Base-by-base conservation (phyloP, 441 rosid species). In the Adansonia rubrostipa region DNA sequence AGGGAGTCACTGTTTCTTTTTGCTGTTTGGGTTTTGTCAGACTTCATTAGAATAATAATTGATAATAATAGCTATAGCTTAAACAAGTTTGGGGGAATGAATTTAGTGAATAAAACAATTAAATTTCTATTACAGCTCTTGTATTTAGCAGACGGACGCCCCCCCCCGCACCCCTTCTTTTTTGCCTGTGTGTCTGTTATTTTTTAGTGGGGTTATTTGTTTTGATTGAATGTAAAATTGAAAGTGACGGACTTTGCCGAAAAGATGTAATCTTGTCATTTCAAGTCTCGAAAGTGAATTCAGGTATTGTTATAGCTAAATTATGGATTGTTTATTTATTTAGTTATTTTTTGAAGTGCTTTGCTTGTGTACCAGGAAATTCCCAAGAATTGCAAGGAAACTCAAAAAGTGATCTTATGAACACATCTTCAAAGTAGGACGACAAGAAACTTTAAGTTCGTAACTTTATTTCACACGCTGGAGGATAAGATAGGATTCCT, bases 401-500 rank as follows among this genome's bases (percentile, higher is more conserved):
- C 40, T 13, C 74, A 77, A 4, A 72, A 74, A 36, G 51, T 65
- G 58, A 48, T 65, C 17, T 45, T 53, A 53, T n/a, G 7, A 20
- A 42, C 19, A 4, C 10, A 28, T 67, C 51, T 65, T 61, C 67
- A 72, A 58, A 80, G 73, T 72, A 66, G 65, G 61, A 48, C 81
- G 71, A 74, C 81, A 79, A 56, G 68, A 66, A 62, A 75, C 36
- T 51, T 28, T 28, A 33, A 47, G 36, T 60, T 62, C 76, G 76
- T 70, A 65, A 66, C 71, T 72, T 84, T 86, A 82, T 80, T 82
- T 76, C 77, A 82, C 84, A 85, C 74, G 51, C 45, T 54, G 64
- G 80, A 76, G 82, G 66, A 82, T 69, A 54, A 78, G 60, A 78
- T 68, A n/a, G 76, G 74, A 80, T 82, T 75, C 79, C 78, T 73